phyloP scores from a whole-genome alignment of 2,329 filamentous ascomycete genomes.

The Cytospora schulzeri region DNA sequence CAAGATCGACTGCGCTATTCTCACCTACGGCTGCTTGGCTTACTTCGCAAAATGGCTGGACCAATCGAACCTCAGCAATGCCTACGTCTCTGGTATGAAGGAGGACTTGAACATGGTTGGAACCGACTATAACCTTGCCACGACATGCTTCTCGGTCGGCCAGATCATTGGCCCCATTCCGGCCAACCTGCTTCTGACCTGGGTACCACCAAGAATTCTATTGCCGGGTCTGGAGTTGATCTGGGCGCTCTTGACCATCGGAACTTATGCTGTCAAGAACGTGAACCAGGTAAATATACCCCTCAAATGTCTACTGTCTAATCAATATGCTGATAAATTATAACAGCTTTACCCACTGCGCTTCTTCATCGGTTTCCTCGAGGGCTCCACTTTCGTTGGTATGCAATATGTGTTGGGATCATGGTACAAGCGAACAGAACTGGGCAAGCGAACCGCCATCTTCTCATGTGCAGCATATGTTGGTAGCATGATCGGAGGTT shows the following conservation, averaged over 20 bases:
- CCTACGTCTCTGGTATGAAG: slow-evolving; percentile 51
- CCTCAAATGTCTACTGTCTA: fast-evolving
- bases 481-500: slow-evolving; percentile 62
- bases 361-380: slow-evolving; percentile 47
- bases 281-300: slow-evolving; percentile 28
- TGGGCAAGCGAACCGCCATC: slow-evolving; percentile 63
- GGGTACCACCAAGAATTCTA: slow-evolving; percentile 46
- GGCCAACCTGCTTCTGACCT: slow-evolving; percentile 35
- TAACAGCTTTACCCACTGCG: slow-evolving; percentile 41
- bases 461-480: slow-evolving; percentile 62
- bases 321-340: neutral
- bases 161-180: slow-evolving; percentile 32
- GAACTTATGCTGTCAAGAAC: slow-evolving; percentile 28
- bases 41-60: slow-evolving; percentile 37
- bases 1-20: slow-evolving; percentile 38
- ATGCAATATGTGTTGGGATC: slow-evolving; percentile 54
- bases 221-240: slow-evolving; percentile 47
- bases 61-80: slow-evolving; percentile 41
- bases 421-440: slow-evolving; percentile 62
- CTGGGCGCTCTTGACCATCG: slow-evolving; percentile 32
- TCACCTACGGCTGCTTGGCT: slow-evolving; percentile 34
- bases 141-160: slow-evolving; percentile 28
- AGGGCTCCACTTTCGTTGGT: slow-evolving; percentile 50
- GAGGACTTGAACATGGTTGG: slow-evolving; percentile 43
- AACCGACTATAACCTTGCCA: slow-evolving; percentile 29